Percentiles rank a stretch among this genome's conserved stretches.
These are phyloP conservation scores for Antitrichia curtipendula DNA, from an alignment of 225 moss, liverwort and hornwort genomes.

Conservation along the genomic window DNA sequence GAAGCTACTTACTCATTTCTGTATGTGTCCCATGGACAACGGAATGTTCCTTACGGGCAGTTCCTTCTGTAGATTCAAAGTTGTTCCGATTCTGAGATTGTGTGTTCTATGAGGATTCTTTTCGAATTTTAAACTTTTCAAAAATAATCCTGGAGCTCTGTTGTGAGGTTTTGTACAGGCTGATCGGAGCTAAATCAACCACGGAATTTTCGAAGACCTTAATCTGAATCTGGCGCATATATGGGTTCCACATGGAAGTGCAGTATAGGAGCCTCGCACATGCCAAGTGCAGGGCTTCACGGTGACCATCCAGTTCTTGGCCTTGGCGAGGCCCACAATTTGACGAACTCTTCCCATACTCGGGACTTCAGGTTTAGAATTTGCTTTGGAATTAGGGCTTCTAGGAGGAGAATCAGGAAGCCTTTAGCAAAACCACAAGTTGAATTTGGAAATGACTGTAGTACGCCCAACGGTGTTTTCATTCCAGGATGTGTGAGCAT, in stretches of 20 bases:
- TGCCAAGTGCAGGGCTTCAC: slow-evolving; percentile 10
- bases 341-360: background rate
- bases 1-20: background rate
- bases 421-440: background rate
- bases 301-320: background rate
- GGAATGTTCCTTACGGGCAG: background rate
- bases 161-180: background rate
- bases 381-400: background rate
- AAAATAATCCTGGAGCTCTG: background rate
- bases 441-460: background rate
- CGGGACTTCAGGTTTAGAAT: background rate
- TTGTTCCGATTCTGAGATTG: background rate
- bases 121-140: background rate
- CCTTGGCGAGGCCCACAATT: background rate
- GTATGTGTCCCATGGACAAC: background rate
- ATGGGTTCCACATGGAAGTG: slow-evolving; percentile 29
- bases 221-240: background rate
- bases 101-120: background rate
- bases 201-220: background rate
- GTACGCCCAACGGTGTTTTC: background rate
- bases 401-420: background rate
- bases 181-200: background rate
- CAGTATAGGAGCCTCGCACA: slow-evolving; percentile 5
- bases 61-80: background rate
- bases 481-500: background rate